Percentiles rank a stretch among this genome's conserved stretches.
These are phyloP conservation scores for Sicyos edulis DNA, from an alignment of 306 rosid genomes.

Conservation along the genomic window DNA sequence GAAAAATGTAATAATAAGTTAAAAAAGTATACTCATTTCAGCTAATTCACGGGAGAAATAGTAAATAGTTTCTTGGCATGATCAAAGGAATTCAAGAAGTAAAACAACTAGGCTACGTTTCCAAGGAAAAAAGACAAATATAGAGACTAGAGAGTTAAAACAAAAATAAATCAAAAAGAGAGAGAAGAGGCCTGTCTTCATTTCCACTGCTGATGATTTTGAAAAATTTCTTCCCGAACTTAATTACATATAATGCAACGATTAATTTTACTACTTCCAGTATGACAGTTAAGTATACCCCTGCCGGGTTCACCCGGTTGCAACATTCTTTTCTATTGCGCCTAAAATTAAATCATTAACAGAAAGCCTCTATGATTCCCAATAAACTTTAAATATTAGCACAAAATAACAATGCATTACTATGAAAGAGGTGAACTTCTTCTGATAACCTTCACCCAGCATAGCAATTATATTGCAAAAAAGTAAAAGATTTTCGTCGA, in stretches of 20 bases:
- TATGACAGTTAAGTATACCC: slow-evolving; percentile 7
- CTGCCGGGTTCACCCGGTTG: background rate
- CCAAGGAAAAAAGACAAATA: slow-evolving; percentile 1
- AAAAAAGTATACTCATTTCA: background rate
- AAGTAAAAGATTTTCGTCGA: background rate
- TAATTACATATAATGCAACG: background rate
- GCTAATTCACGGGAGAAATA: slow-evolving; percentile 21
- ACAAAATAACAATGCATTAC: slow-evolving; percentile 6
- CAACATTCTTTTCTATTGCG: no score
- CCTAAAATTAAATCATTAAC: background rate
- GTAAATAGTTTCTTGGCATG: slow-evolving; percentile 16
- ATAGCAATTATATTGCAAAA: slow-evolving; percentile 14
- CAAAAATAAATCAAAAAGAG: background rate
- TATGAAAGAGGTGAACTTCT: slow-evolving; percentile 8
- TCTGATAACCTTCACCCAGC: slow-evolving; percentile 17
- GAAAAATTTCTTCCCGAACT: slow-evolving; percentile 14
- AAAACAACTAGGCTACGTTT: slow-evolving; percentile 19
- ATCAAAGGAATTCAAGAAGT: slow-evolving; percentile 12
- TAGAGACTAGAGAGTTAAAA: slow-evolving; percentile 19
- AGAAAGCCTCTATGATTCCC: slow-evolving; percentile 9
- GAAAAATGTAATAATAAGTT: background rate
- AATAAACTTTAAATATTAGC: background rate
- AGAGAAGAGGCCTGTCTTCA: background rate
- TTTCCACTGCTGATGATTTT: slow-evolving; percentile 5
- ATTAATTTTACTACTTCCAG: slow-evolving; percentile 9